phyloP scores from a whole-genome alignment of 83 land plant species.

The Diphasiastrum complanatum region DNA sequence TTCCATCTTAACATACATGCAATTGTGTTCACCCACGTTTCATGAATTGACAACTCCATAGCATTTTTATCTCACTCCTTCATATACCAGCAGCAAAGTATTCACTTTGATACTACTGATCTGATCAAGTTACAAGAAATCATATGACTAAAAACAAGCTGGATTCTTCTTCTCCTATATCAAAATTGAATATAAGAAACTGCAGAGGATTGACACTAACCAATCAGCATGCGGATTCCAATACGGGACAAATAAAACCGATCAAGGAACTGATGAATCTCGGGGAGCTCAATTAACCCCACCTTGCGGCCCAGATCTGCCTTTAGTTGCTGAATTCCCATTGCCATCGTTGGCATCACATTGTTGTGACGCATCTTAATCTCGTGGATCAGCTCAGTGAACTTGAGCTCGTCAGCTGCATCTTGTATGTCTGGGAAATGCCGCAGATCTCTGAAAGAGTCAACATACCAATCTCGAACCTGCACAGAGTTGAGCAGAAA shows the following conservation, averaged over 20 bases:
- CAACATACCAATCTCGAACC: conserved; percentile 17
- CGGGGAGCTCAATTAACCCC: conserved; percentile 7
- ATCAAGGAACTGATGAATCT: conserved; percentile 15
- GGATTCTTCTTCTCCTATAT: background rate
- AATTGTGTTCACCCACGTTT: too few relatives aligned
- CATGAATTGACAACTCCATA: too few relatives aligned
- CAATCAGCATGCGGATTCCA: conserved; percentile 12
- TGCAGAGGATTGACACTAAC: background rate
- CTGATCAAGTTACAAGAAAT: too few relatives aligned
- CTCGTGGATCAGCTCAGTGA: conserved; percentile 15
- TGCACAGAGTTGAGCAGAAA: too few relatives aligned
- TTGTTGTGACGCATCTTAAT: conserved; percentile 15
- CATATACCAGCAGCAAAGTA: too few relatives aligned
- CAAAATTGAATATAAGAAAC: background rate
- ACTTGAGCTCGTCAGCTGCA: conserved; percentile 3
- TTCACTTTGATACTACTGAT: too few relatives aligned
- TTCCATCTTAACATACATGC: too few relatives aligned
- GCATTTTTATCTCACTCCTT: too few relatives aligned
- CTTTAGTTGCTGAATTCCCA: conserved; percentile 9
- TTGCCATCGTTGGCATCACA: conserved; percentile 5
- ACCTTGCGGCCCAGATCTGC: conserved; percentile 8
- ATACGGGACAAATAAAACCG: conserved; percentile 15
- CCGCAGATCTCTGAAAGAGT: conserved; percentile 10
- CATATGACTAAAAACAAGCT: background rate
- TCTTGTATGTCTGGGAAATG: conserved; percentile 7